Conservation (phyloP, 2,329 filamentous ascomycete genomes). For the Colletotrichum gloeosporioides region DNA sequence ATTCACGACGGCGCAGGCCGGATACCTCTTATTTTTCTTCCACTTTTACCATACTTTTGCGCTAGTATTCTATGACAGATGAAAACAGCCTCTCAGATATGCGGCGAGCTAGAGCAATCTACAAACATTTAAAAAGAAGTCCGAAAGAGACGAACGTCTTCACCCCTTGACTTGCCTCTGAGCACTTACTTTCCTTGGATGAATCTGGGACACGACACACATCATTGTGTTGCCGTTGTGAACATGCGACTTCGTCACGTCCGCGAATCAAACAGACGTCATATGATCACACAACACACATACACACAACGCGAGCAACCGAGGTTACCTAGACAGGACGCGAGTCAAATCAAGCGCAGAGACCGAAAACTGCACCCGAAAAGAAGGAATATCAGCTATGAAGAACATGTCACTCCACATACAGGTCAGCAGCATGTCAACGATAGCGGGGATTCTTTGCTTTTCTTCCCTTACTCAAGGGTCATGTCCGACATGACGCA, state of each 20-base stretch:
- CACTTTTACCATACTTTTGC: background rate
- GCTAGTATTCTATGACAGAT: background rate
- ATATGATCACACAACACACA: background rate
- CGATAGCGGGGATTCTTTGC: background rate
- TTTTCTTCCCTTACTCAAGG: background rate
- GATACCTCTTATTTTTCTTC: background rate
- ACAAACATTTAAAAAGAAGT: background rate
- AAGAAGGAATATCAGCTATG: background rate
- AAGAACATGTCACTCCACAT: background rate
- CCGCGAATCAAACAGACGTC: background rate
- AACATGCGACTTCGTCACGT: background rate
- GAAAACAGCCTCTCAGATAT: background rate
- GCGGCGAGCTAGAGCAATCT: constrained; percentile 2
- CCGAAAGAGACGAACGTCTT: background rate
- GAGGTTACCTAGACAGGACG: background rate
- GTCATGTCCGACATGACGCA: background rate
- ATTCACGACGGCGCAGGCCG: constrained; percentile 20
- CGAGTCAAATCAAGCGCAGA: background rate
- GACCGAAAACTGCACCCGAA: background rate
- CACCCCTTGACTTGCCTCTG: background rate
- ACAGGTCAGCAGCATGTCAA: background rate
- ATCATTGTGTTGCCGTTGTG: background rate
- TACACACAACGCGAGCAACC: background rate
- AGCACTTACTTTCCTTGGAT: background rate
- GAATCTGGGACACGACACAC: background rate